Conservation (phyloP, 2,329 filamentous ascomycete species). For the Xylariales sp. region DNA sequence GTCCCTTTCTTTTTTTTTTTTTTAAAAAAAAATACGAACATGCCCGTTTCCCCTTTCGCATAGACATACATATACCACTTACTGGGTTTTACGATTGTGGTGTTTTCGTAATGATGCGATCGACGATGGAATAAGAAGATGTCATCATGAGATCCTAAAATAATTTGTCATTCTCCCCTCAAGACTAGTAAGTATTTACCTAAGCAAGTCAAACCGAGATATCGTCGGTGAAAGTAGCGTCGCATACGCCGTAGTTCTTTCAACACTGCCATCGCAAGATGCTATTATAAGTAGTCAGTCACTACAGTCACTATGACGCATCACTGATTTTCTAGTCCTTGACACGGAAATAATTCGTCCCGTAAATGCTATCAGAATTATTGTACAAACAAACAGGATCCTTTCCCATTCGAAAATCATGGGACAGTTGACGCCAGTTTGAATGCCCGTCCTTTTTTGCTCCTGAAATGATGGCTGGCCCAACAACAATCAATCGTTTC, state of each 20-base stretch:
- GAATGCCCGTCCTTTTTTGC: conserved; percentile 39
- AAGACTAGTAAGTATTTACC: background rate
- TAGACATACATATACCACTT: too few species aligned
- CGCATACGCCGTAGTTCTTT: background rate
- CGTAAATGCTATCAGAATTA: conserved; percentile 44
- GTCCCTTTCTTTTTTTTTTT: background rate
- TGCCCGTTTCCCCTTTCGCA: too few species aligned
- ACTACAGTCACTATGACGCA: conserved; percentile 3
- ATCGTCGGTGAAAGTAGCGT: background rate
- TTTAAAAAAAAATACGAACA: too few species aligned
- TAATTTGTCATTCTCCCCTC: background rate
- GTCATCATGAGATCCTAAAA: background rate
- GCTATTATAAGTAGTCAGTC: background rate
- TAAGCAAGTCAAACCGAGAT: background rate
- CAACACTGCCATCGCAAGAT: background rate
- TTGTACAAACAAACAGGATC: conserved; percentile 45
- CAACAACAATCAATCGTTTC: conserved; percentile 37
- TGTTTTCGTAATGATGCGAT: too few species aligned
- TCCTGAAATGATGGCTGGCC: conserved; percentile 42
- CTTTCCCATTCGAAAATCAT: conserved; percentile 37
- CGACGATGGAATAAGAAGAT: too few species aligned
- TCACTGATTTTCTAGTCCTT: conserved; percentile 20
- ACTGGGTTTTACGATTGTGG: too few species aligned
- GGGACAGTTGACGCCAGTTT: conserved; percentile 44
- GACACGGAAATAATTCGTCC: conserved; percentile 26